These are phyloP conservation scores for Mycena sanguinolenta DNA, from an alignment of 768 basidiomycete species.

Conservation along the genomic window DNA sequence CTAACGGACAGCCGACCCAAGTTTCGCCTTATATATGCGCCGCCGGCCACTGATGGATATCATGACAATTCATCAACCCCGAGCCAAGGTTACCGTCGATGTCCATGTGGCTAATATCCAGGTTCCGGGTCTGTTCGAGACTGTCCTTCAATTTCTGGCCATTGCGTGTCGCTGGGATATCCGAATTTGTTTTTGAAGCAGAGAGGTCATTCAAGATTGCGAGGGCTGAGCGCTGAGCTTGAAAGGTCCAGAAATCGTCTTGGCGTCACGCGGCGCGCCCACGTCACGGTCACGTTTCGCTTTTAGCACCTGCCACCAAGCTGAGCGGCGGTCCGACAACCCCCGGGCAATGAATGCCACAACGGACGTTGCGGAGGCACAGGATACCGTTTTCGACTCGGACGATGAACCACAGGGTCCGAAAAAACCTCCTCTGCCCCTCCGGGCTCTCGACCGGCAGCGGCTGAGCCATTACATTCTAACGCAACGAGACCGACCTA, in stretches of 20 bases:
- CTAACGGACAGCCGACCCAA: constrained; percentile 9
- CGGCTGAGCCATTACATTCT: constrained; percentile 56
- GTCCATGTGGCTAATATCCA: too few relatives aligned
- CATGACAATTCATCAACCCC: too few relatives aligned
- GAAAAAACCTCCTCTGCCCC: background rate
- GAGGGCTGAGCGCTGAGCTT: too few relatives aligned
- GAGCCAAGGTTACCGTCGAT: too few relatives aligned
- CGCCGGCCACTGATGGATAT: too few relatives aligned
- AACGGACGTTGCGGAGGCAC: constrained; percentile 9
- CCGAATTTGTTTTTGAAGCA: too few relatives aligned
- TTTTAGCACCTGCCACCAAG: background rate
- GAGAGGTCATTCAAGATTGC: too few relatives aligned
- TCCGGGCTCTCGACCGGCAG: constrained; percentile 15
- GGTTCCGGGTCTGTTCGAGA: too few relatives aligned
- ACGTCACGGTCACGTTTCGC: background rate
- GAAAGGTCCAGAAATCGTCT: too few relatives aligned
- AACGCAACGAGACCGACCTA: constrained; percentile 51
- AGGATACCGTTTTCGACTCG: background rate
- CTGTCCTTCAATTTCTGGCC: too few relatives aligned
- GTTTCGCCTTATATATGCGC: background rate
- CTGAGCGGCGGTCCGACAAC: too few relatives aligned
- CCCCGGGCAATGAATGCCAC: background rate
- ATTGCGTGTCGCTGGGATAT: too few relatives aligned
- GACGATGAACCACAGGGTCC: constrained; percentile 2
- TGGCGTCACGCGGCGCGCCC: background rate